Evolutionary conservation across 495 filamentous ascomycete species (phyloP), one percentile per base, ranked within the genome.

Genomic region (Hyaloscypha variabilis): DNA sequence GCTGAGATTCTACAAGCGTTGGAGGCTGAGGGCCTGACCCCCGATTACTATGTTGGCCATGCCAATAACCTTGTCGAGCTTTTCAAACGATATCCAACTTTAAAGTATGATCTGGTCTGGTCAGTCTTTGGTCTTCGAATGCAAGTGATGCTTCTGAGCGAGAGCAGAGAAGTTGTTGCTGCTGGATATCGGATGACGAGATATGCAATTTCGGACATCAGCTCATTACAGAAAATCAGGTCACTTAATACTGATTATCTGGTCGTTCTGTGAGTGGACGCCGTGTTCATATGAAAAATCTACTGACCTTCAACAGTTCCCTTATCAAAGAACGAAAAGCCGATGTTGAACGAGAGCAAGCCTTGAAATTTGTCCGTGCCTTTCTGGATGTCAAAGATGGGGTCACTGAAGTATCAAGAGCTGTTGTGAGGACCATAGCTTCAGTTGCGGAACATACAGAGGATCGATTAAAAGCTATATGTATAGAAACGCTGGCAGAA

Each of bases 91-190:
- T 87, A 98, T 78, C 93, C 92, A 5, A 94, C 93, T 3, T 79
- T 98, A 50, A 98, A 98, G 71, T 96, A 97, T 75, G 95, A 99
- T 73, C 80, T 99, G 65, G 93, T 88, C 19, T 99, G 95, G 95
- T 88, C 93, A 6, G 88, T 93, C 0, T 99, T 98, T 77, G 96
- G 96, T 1, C 75, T 94, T 28, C 86, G 96, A 25, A 91, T 97
- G 77, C 95, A 99, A 74, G 88, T 90, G 58, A 93, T 99, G 91
- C 88, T 99, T 59, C 80, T 99, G 62, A 96, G 93, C 71, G 93
- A 96, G 63, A 97, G 90, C 76, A 90, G 94, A 69, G 95, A 99
- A 75, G 93, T 97, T 30, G 92, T 97, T 11, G 96, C 95, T 30
- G 92, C 95, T 34, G 94, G 91, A 2, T 99, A 98, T 77, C 85